Conservation (phyloP, 2,329 filamentous ascomycete species). For the Cladosporium sp. region DNA sequence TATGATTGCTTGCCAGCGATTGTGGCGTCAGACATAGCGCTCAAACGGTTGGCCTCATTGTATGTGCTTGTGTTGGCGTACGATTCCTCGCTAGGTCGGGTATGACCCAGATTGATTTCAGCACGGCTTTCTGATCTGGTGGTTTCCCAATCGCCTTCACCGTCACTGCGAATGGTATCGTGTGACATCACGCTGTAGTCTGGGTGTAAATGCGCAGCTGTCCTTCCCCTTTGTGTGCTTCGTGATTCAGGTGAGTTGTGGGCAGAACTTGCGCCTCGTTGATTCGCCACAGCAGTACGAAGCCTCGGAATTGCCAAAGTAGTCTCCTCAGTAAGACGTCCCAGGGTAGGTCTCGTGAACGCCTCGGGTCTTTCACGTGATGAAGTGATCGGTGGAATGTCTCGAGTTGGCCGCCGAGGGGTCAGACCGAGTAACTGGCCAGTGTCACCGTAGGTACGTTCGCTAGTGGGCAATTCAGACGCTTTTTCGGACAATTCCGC, state of each 20-base stretch:
- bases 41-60: slow-evolving; percentile 15
- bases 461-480: slow-evolving; percentile 26
- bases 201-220: not conserved
- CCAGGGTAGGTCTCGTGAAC: not conserved
- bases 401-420: slow-evolving; percentile 7
- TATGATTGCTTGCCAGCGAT: not conserved
- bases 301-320: not conserved
- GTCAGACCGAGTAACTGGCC: slow-evolving; percentile 25
- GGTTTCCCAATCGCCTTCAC: slow-evolving; percentile 13
- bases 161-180: not conserved
- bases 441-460: slow-evolving; percentile 30
- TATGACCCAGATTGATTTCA: not conserved
- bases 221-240: not conserved
- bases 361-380: not conserved
- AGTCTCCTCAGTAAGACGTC: not conserved
- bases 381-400: not conserved
- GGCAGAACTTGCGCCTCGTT: not conserved
- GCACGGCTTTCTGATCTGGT: slow-evolving; percentile 13
- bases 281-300: not conserved
- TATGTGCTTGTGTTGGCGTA: slow-evolving; percentile 24
- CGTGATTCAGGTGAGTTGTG: not conserved
- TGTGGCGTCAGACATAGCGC: slow-evolving; percentile 1
- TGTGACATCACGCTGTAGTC: not conserved
- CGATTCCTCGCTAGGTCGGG: slow-evolving; percentile 17
- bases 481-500: not conserved